phyloP scores from a whole-genome alignment of 2,329 filamentous ascomycete species.

The Plenodomus tracheiphilus region DNA sequence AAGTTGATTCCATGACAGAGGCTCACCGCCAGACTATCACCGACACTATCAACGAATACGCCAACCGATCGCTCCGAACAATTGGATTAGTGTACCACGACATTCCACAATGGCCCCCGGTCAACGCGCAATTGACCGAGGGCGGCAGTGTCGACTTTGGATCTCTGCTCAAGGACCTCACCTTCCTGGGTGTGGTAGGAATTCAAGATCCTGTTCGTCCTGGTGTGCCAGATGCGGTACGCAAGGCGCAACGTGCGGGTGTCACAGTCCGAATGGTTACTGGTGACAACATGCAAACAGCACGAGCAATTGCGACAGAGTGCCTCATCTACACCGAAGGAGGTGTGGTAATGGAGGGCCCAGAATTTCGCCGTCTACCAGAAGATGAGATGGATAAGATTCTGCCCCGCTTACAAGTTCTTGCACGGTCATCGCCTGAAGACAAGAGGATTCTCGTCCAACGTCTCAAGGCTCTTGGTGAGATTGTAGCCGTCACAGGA shows the following conservation, averaged over 20 bases:
- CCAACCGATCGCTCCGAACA: constrained; percentile 47
- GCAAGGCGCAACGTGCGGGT: constrained; percentile 84
- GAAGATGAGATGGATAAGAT: constrained; percentile 77
- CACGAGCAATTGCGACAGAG: constrained; percentile 92
- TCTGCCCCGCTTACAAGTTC: constrained; percentile 79
- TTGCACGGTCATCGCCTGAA: constrained; percentile 91
- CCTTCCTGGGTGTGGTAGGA: constrained; percentile 84
- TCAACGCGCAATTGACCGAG: constrained; percentile 18
- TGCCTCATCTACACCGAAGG: constrained; percentile 84
- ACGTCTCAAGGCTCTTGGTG: constrained; percentile 82
- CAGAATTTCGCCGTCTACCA: constrained; percentile 84
- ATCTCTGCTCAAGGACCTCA: constrained; percentile 55
- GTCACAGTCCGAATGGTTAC: constrained; percentile 97
- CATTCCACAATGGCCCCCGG: constrained; percentile 42
- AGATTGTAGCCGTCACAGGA: constrained; percentile 97
- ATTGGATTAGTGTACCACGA: constrained; percentile 49
- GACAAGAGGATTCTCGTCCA: constrained; percentile 97
- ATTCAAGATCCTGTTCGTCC: constrained; percentile 95
- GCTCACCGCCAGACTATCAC: constrained; percentile 23
- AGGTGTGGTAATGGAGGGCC: constrained; percentile 80
- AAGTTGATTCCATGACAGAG: constrained; percentile 19
- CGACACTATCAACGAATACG: constrained; percentile 43
- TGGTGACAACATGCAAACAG: constrained; percentile 93
- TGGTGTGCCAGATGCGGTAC: constrained; percentile 82
- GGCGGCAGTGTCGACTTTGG: constrained; percentile 25